Evolutionary conservation across 2,329 filamentous ascomycete species (phyloP), one percentile per base, ranked within the genome.

Genomic region (Trichoderma afroharzianum): DNA sequence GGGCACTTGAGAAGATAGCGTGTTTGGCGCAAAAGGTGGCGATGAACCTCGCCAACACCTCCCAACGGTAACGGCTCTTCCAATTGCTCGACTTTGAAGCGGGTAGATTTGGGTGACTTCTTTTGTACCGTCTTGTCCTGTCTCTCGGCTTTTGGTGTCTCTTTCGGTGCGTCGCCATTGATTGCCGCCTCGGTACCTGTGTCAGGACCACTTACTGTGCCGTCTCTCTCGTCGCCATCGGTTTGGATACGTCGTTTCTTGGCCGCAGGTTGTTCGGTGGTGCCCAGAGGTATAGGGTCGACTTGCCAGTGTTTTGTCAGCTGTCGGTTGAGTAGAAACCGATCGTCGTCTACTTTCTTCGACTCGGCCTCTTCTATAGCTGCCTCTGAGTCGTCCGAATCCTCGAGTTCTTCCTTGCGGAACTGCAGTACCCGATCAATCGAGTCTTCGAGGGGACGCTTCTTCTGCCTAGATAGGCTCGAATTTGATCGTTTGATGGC

Each of bases 401-500:
- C 88, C 28, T 88, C 86, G 15, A 84, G 80, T 72, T 90, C 87
- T 75, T 93, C 89, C 74, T 90, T 91, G 6, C 95, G 84, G 21
- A 94, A 89, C 8, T 91, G 88, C 18, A 98, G 83, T 0, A 95
- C 93, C 8, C 93, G 87, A 73, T 97, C 94, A 74, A 98, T 93
- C 43, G 92, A 92, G 74, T 96, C 93, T 79, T 97, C 93, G 1
- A 98, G 83, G 0, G 92, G 85, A 73, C 90, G 91, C 80, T 96
- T 97, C 50, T 93, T 94, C 75, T 92, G 90, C 26, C 96, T 87
- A 74, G 93, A 93, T 26, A 98, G 82, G 75, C 92, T 94, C 0
- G 94, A 97, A 79, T 98, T 98, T 15, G 94, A 97, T 64, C 85
- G 84, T 76, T 94, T 93, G 73, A 98, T 94, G 72, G 88, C 89